A percentile compares a stretch with the other conserved stretches of the same genome.
These are phyloP conservation scores for Mrakia hoshinonis DNA, from an alignment of 768 basidiomycete genomes.

Conservation along the genomic window DNA sequence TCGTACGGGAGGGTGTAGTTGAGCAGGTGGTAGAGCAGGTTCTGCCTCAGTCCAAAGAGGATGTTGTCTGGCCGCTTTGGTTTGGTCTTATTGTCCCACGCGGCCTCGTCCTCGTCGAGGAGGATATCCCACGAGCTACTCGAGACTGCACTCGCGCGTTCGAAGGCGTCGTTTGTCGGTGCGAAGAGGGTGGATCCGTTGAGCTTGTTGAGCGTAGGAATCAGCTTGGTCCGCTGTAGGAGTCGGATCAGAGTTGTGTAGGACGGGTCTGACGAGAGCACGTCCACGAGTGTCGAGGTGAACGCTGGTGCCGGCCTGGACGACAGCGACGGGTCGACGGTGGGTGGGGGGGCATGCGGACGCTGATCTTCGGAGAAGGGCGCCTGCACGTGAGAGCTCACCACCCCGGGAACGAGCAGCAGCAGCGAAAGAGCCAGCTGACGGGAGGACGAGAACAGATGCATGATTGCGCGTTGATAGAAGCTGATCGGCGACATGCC, in stretches of 20 bases:
- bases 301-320: background rate
- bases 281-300: constrained; percentile 60
- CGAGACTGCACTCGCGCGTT: background rate
- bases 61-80: constrained; percentile 59
- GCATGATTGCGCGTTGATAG: background rate
- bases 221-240: constrained; percentile 72
- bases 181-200: constrained; percentile 81
- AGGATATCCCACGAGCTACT: background rate
- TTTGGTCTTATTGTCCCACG: constrained; percentile 17
- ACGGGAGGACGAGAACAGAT: background rate
- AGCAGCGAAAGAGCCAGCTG: background rate
- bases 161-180: constrained; percentile 76
- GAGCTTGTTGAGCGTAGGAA: constrained; percentile 84
- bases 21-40: constrained; percentile 87
- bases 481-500: background rate
- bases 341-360: background rate
- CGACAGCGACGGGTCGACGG: background rate
- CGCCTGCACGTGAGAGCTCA: background rate
- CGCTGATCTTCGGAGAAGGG: background rate
- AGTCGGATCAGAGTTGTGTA: constrained; percentile 66
- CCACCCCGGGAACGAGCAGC: background rate
- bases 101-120: background rate
- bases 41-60: constrained; percentile 72
- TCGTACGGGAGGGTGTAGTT: constrained; percentile 57
- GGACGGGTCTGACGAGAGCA: constrained; percentile 64